These are phyloP conservation scores for Solanum commersonii DNA, from an alignment of 257 asterid species.

Conservation along the genomic window DNA sequence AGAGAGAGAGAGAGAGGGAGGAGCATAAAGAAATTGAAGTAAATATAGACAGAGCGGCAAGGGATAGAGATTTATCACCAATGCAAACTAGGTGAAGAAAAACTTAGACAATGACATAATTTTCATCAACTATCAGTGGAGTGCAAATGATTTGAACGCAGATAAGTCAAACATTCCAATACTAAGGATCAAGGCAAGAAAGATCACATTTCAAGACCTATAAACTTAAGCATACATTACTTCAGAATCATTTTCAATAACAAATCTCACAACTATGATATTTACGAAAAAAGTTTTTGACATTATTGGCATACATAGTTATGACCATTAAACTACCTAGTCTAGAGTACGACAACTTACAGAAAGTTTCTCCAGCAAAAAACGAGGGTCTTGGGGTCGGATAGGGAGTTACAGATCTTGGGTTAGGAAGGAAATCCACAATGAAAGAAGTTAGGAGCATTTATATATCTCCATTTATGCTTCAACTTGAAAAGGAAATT, in stretches of 20 bases:
- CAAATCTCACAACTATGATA: not conserved
- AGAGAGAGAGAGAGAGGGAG: too few relatives aligned
- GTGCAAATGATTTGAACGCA: not conserved
- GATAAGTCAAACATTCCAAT: not conserved
- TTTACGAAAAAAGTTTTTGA: not conserved
- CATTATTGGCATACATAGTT: not conserved
- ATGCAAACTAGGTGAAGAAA: too few relatives aligned
- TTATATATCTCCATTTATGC: not conserved
- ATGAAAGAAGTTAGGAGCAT: not conserved
- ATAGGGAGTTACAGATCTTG: not conserved
- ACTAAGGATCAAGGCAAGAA: not conserved
- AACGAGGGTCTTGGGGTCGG: fast-evolving
- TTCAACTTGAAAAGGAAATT: not conserved
- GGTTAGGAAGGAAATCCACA: too few relatives aligned
- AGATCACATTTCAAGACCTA: not conserved
- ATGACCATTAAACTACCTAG: not conserved
- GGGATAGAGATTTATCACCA: not conserved
- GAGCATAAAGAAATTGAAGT: not conserved
- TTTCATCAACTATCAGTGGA: not conserved
- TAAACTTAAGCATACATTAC: not conserved
- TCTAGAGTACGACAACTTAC: not conserved
- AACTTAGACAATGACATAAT: not conserved
- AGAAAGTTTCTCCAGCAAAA: not conserved
- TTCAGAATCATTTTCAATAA: not conserved
- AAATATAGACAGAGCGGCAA: not conserved